Base-by-base conservation (phyloP, 1,284 basidiomycete genomes). In the Cryptococcus floricola region DNA sequence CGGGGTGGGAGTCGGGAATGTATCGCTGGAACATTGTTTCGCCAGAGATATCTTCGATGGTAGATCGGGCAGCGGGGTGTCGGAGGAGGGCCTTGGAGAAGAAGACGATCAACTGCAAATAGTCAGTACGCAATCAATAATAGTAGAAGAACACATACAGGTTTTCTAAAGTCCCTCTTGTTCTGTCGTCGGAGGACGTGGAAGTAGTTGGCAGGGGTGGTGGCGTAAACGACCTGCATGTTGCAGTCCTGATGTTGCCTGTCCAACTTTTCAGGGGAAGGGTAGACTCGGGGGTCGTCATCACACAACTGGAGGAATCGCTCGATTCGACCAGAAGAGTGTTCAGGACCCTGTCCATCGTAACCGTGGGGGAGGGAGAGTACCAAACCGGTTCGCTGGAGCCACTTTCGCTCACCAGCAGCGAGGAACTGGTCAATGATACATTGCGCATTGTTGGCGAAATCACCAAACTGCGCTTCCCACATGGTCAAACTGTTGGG, bases 401-500 rank as follows among this genome's bases (percentile, higher is more conserved):
- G 77, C 96, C 96, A 98, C 78, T 99, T 99, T 66, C 93, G 83
- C 80, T 99, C 96, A 48, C 95, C 95, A 18, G 94, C 89, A 28
- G 94, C 92, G 62, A 99, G 90, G 80, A 97, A 99, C 78, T 99
- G 95, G 77, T 99, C 96, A 68, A 98, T 97, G 78, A 98, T 97
- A 77, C 87, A 89, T 79, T 98, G 95, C 4, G 95, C 95, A 63
- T 89, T 93, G 80, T 96, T 96, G 56, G 88, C 91, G 76, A 98
- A 98, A 78, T 98, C 96, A 77, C 95, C 95, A 70, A 98, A 98
- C 77, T 97, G 94, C 25, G 91, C 96, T 78, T 98, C 96, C 96
- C 96, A 99, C 71, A 99, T 88, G 23, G 93, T 94, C 63, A 99
- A 81, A 50, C 87, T 83, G 73, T 94, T 87, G 28, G 96, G 96